Evolutionary conservation across 1,139 yeast species (phyloP).

Genomic region (Kurtzmaniella quercitrusa): DNA sequence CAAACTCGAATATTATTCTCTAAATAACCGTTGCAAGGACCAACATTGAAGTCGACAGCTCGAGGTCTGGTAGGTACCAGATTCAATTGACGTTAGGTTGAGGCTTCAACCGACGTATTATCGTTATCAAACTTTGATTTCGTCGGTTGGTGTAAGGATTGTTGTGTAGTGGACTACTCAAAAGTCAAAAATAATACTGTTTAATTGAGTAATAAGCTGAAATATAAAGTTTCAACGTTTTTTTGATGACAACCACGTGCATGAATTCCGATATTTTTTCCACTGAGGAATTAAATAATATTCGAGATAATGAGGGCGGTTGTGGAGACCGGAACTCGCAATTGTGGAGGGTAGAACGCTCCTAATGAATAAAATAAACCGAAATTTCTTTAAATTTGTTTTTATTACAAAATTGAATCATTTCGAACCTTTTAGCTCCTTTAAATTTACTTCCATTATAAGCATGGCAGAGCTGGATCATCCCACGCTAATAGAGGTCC

Average conservation of each 20-base stretch:
- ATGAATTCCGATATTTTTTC: background rate
- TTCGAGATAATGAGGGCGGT: background rate
- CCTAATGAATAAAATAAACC: background rate
- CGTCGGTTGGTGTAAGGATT: background rate
- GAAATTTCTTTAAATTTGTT: background rate
- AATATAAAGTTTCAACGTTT: background rate
- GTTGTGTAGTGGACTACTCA: background rate
- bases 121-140: background rate
- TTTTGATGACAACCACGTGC: background rate
- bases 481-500: slow-evolving; percentile 6
- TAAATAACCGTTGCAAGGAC: too few species aligned
- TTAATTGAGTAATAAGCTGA: background rate
- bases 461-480: background rate
- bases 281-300: background rate
- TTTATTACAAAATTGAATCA: background rate
- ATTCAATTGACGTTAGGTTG: too few species aligned
- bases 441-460: too few species aligned
- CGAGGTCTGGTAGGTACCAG: too few species aligned
- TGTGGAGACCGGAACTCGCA: background rate
- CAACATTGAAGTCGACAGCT: too few species aligned
- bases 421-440: background rate
- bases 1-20: too few species aligned
- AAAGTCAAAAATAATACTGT: background rate
- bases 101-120: too few species aligned
- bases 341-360: background rate